These are phyloP conservation scores for Boeremia exigua DNA, from an alignment of 2,329 filamentous ascomycete genomes.

Conservation along the genomic window DNA sequence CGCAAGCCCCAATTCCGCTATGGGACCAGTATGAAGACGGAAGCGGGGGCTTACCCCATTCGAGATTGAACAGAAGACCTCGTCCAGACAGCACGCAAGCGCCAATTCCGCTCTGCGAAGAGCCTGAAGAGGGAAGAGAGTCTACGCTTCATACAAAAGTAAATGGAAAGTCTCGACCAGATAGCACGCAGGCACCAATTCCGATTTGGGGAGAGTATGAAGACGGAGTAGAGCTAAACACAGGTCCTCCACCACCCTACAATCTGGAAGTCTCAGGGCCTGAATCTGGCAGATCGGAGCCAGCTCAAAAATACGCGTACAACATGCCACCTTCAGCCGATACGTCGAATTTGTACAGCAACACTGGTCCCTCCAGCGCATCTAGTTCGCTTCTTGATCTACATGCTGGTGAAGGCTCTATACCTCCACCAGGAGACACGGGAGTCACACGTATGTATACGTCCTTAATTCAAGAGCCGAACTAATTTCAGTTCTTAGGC, in stretches of 20 bases:
- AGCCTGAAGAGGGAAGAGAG: too few relatives aligned
- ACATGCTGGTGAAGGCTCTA: neutral
- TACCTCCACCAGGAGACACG: conserved; percentile 20
- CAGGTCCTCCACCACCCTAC: conserved; percentile 10
- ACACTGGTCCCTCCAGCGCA: neutral
- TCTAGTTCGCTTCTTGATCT: neutral
- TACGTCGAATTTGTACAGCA: neutral
- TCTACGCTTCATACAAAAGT: too few relatives aligned
- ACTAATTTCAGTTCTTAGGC: conserved; percentile 12
- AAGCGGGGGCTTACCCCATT: neutral
- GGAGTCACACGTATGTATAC: conserved; percentile 16
- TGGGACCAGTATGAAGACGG: conserved; percentile 6
- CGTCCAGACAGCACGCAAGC: too few relatives aligned
- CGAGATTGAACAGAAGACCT: too few relatives aligned
- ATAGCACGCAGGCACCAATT: conserved; percentile 4
- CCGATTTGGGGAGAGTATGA: conserved; percentile 11
- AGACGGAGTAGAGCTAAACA: neutral
- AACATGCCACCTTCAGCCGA: neutral
- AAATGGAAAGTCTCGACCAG: neutral
- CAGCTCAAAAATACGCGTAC: neutral
- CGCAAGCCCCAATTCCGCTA: conserved; percentile 5
- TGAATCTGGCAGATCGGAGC: neutral
- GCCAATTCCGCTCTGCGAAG: too few relatives aligned
- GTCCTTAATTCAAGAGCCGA: too few relatives aligned
- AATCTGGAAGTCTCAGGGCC: neutral